phyloP scores from a whole-genome alignment of 768 basidiomycete species.

The Cyathus striatus region DNA sequence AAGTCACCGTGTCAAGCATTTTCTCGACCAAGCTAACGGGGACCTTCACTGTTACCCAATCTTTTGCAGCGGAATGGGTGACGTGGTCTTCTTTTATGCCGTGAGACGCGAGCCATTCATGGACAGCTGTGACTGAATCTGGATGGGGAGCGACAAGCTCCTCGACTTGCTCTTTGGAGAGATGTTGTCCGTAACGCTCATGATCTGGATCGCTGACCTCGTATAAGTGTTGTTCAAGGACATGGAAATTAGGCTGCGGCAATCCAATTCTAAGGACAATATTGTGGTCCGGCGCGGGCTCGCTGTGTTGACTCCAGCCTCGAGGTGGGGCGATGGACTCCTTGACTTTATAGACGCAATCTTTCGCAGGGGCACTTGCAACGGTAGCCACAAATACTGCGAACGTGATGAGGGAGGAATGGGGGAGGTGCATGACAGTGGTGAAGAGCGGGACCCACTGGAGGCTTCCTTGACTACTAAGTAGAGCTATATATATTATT shows the following conservation, averaged over 20 bases:
- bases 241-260: conserved; percentile 43
- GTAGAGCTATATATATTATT: no score
- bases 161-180: conserved; percentile 66
- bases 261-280: conserved; percentile 57
- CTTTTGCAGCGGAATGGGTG: conserved; percentile 55
- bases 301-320: conserved; percentile 37
- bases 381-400: no score
- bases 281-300: conserved; percentile 36
- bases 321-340: conserved; percentile 33
- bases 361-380: neutral
- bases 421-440: no score
- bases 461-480: no score
- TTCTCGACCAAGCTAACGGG: conserved; percentile 58
- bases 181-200: conserved; percentile 45
- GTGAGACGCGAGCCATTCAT: conserved; percentile 56
- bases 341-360: conserved; percentile 27
- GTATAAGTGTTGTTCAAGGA: conserved; percentile 46
- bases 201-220: conserved; percentile 56
- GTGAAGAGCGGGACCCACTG: no score
- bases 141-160: conserved; percentile 52
- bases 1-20: conserved; percentile 62
- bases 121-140: conserved; percentile 46
- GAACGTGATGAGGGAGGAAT: no score
- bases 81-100: conserved; percentile 45
- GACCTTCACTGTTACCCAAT: conserved; percentile 61